Conservation (phyloP, 306 rosid species). For the Datisca glomerata region DNA sequence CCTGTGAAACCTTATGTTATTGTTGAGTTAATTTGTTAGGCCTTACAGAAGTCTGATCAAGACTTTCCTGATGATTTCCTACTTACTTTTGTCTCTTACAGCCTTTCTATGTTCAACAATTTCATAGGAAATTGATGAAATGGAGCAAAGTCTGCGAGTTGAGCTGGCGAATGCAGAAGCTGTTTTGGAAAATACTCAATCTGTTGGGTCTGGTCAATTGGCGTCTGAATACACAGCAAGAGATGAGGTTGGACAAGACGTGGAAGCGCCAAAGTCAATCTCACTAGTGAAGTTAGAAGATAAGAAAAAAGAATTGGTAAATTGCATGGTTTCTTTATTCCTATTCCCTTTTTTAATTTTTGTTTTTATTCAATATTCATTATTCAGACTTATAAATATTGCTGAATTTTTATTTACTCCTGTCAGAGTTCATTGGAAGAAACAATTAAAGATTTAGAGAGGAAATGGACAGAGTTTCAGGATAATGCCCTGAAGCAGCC, state of each 20-base stretch:
- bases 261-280: slow-evolving; percentile 29
- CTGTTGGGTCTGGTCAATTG: slow-evolving; percentile 24
- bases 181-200: slow-evolving; percentile 15
- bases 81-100: neutral
- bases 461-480: slow-evolving; percentile 58
- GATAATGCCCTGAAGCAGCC: slow-evolving; percentile 61
- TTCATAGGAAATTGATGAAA: slow-evolving; percentile 64
- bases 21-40: no score
- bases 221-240: slow-evolving; percentile 19
- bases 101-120: slow-evolving; percentile 4
- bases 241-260: slow-evolving; percentile 23
- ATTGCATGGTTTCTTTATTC: slow-evolving; percentile 9
- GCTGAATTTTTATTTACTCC: slow-evolving; percentile 1
- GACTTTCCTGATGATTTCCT: neutral
- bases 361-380: neutral
- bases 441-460: slow-evolving; percentile 39
- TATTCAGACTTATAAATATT: neutral
- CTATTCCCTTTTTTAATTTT: neutral
- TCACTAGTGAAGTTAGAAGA: slow-evolving; percentile 48
- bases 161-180: slow-evolving; percentile 33
- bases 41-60: no score
- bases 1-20: no score
- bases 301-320: slow-evolving; percentile 73
- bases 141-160: slow-evolving; percentile 35
- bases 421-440: slow-evolving; percentile 60